These are phyloP conservation scores for Tillandsia fasciculata DNA, from an alignment of 176 grass and related monocot genomes.

Conservation along the genomic window DNA sequence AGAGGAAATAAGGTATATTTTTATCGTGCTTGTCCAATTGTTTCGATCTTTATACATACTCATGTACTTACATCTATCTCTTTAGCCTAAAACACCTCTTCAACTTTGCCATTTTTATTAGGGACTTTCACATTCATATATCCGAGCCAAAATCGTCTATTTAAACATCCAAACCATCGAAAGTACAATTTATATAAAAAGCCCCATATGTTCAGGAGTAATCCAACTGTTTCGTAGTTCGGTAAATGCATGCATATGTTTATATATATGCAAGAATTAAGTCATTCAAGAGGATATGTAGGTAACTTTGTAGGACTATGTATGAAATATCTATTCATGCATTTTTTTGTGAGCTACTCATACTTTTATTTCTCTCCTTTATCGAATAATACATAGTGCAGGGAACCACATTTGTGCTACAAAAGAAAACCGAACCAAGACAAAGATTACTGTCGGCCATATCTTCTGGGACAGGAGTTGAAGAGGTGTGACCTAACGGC, in stretches of 20 bases:
- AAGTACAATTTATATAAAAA: too few relatives aligned
- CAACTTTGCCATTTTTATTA: not conserved
- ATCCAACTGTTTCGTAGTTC: too few relatives aligned
- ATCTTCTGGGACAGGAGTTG: slow-evolving; percentile 41
- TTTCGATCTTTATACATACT: not conserved
- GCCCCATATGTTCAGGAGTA: too few relatives aligned
- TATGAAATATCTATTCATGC: not conserved
- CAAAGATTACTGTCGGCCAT: slow-evolving; percentile 75
- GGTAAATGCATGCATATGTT: too few relatives aligned
- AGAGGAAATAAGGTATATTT: slow-evolving; percentile 89
- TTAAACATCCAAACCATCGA: too few relatives aligned
- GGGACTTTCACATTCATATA: too few relatives aligned
- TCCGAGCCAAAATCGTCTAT: too few relatives aligned
- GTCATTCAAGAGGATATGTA: too few relatives aligned
- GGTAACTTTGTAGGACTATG: too few relatives aligned
- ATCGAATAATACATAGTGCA: slow-evolving; percentile 77
- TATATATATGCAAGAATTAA: too few relatives aligned
- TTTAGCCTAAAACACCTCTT: not conserved
- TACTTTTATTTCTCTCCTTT: slow-evolving; percentile 28
- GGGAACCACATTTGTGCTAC: slow-evolving; percentile 93
- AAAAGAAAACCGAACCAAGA: slow-evolving; percentile 70
- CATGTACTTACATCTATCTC: not conserved
- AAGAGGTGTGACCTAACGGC: slow-evolving; percentile 31
- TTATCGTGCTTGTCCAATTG: not conserved
- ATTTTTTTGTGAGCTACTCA: not conserved